Evolutionary conservation across 371 early-diverging fungal genomes (phyloP), one percentile per base, ranked within the genome.

Genomic region (Mortierella sp.): DNA sequence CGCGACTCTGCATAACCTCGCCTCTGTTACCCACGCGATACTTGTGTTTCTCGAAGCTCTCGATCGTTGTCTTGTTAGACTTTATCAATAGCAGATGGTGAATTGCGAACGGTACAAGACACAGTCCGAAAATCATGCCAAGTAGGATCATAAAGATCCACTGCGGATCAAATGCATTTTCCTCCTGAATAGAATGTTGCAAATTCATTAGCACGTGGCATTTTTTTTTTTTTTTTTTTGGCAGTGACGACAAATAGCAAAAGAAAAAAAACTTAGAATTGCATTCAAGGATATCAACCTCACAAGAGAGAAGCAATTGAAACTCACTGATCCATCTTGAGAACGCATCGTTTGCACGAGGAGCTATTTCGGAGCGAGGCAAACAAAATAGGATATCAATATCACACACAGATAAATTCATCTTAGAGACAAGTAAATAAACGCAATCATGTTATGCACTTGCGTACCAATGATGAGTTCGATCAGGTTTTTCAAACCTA

Each of bases 301-400:
- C 8, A 32, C 11, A 65, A 53, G 45, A 48, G 45, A 22, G 9
- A 33, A 48, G 5, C 28, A 21, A 33, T 32, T 19, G 48, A 38
- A 13, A 68, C 84, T 67, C 77, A 84, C 84, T 85, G 85, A 59
- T 85, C 85, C 85, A 85, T 85, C 52, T 85, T 85, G 63, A 83
- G 76, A 58, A 83, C 72, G 66, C 85, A 84, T 43, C 85, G 79
- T 28, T 77, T 77, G 63, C 78, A 77, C 1, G 67, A 69, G 0
- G 69, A 69, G 45, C 77, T 76, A 28, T 4, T 24, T 24, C 10
- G 47, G 2, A 40, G 28, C 7, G 10, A 32, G n/a, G 19, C 22
- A n/a, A n/a, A 2, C 41, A 41, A 61, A 10, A 9, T 33, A 19
- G n/a, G 19, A 19, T 21, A 52, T 22, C 52, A 22, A 8, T n/a